Percentiles rank a stretch among this genome's conserved stretches.
These are phyloP conservation scores for Tieghemostelium lacteum DNA, from an alignment of 78 protist species.

Conservation along the genomic window DNA sequence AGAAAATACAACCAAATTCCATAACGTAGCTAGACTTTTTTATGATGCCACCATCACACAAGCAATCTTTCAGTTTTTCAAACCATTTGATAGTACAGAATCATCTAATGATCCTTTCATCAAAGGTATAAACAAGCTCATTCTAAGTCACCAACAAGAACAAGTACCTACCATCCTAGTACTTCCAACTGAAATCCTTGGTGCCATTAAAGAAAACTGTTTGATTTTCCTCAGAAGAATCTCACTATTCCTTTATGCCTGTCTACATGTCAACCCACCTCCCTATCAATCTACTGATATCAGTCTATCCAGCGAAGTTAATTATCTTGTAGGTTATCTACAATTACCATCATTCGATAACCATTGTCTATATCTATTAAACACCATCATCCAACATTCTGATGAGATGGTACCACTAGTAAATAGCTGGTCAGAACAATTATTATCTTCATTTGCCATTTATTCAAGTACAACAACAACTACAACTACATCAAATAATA, in stretches of 20 bases:
- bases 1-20: conserved; percentile 22
- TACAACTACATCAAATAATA: neutral
- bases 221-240: conserved; percentile 20
- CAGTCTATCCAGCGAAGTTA: neutral
- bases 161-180: neutral
- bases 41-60: conserved; percentile 55
- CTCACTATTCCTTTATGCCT: conserved; percentile 20
- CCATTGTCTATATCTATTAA: conserved; percentile 11
- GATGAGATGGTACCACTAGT: conserved; percentile 39
- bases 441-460: conserved; percentile 38
- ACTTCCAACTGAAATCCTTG: neutral
- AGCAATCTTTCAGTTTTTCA: conserved; percentile 40
- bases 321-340: conserved; percentile 35
- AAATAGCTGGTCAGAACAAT: conserved; percentile 42
- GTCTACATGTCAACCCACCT: conserved; percentile 33
- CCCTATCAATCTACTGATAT: neutral
- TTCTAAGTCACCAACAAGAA: conserved; percentile 12
- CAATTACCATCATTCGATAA: conserved; percentile 15
- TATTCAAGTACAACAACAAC: conserved; percentile 8
- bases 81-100: neutral
- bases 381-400: conserved; percentile 31
- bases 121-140: conserved; percentile 7
- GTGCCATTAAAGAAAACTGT: neutral
- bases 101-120: neutral
- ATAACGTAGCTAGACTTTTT: conserved; percentile 31